Conservation (phyloP, 345 rosid species). For the Brassica cretica region DNA sequence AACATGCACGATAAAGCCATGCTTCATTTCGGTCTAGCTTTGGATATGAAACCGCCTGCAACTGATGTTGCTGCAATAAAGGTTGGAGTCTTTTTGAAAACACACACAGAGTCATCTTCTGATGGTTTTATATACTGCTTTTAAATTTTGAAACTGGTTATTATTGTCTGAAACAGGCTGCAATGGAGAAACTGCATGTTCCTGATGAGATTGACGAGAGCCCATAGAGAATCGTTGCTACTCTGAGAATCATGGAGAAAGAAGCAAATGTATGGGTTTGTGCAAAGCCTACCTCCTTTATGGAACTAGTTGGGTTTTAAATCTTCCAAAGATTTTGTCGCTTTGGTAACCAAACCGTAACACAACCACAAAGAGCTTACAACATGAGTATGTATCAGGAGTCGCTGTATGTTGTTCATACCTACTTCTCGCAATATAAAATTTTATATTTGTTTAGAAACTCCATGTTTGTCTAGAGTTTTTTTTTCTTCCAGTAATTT, state of each 20-base stretch:
- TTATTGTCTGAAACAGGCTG: conserved; percentile 61
- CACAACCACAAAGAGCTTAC: conserved; percentile 24
- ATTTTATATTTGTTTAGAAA: background rate
- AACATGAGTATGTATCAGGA: conserved; percentile 16
- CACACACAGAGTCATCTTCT: conserved; percentile 7
- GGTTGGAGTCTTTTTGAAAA: conserved; percentile 46
- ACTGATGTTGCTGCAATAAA: conserved; percentile 88
- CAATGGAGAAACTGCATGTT: conserved; percentile 92
- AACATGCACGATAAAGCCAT: conserved; percentile 86
- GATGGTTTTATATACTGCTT: background rate
- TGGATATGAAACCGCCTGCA: conserved; percentile 96
- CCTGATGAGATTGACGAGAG: conserved; percentile 87
- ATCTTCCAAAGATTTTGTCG: conserved; percentile 30
- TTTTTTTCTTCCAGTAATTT: background rate
- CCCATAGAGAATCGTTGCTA: conserved; percentile 30
- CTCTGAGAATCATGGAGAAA: conserved; percentile 20
- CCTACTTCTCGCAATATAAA: conserved; percentile 15
- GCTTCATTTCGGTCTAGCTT: conserved; percentile 90
- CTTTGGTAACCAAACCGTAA: conserved; percentile 19
- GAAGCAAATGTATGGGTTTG: conserved; percentile 6
- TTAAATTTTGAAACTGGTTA: background rate
- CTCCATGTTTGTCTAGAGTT: background rate
- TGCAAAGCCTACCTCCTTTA: conserved; percentile 28
- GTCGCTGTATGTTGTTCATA: conserved; percentile 33
- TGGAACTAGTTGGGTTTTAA: conserved; percentile 26